These are phyloP conservation scores for Podila horticola DNA, from an alignment of 192 early-diverging fungal species.

Conservation along the genomic window DNA sequence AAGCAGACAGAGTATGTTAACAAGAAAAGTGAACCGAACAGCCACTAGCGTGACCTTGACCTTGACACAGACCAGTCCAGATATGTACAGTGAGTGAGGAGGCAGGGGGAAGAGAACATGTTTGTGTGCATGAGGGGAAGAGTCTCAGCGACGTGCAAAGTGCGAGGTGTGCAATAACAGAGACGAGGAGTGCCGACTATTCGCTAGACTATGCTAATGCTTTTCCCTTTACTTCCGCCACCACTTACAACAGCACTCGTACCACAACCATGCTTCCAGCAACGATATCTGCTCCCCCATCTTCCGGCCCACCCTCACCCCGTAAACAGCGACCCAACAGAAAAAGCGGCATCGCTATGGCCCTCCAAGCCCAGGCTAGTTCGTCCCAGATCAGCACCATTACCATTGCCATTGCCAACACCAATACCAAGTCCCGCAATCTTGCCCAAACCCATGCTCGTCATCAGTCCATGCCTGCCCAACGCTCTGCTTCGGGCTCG, in stretches of 20 bases:
- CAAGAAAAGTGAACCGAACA: too few species aligned
- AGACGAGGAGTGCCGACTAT: too few species aligned
- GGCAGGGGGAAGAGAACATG: too few species aligned
- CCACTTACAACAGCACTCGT: background rate
- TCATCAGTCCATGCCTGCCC: slow-evolving; percentile 31
- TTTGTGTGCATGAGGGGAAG: too few species aligned
- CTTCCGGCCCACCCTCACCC: background rate
- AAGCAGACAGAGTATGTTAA: too few species aligned
- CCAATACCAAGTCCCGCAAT: slow-evolving; percentile 6
- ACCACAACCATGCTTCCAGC: slow-evolving; percentile 11
- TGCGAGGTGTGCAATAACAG: too few species aligned
- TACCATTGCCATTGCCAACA: background rate
- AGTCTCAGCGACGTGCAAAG: too few species aligned
- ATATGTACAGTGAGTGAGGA: too few species aligned
- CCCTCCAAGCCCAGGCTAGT: slow-evolving; percentile 12
- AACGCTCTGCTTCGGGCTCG: slow-evolving; percentile 13
- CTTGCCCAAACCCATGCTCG: slow-evolving; percentile 22
- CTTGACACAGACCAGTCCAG: too few species aligned
- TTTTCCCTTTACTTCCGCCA: too few species aligned
- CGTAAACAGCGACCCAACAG: slow-evolving; percentile 10
- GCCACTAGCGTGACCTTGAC: too few species aligned
- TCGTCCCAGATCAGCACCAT: background rate
- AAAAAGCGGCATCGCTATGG: slow-evolving; percentile 23
- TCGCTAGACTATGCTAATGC: too few species aligned
- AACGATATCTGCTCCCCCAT: slow-evolving; percentile 8